Base-by-base conservation (phyloP, 495 filamentous ascomycete species). In the Aspergillus olivimuriae region DNA sequence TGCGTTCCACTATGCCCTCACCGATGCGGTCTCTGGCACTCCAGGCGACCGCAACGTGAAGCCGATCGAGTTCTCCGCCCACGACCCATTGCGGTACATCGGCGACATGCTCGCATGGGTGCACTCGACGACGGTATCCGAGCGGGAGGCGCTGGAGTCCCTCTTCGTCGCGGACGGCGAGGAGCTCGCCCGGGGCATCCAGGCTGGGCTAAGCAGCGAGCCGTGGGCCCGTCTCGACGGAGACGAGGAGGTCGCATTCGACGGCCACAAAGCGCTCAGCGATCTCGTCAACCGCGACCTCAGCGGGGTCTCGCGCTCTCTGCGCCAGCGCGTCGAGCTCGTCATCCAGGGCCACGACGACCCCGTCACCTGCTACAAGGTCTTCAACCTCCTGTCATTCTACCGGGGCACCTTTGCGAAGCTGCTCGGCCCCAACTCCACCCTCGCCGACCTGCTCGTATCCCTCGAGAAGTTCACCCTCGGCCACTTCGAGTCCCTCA, bases 81-180 rank as follows among this genome's bases (percentile, higher is more conserved):
- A 96, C 55, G 92, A 99, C 56, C 84, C 87, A 10, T 66, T 99
- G 11, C 76, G 92, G 24, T 99, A 97, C 56, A 82, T 94, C 15
- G 90, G 92, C 16, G 92, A 99, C 58, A 97, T 99, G 91, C 76
- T 97, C 12, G 92, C 92, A 4, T 99, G 92, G 92, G 80, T 82
- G 2, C 92, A 99, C 57, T 96, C 94, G 1, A 84, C 89, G 4
- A 80, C 91, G 0, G 92, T 97, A 0, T 90, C 89, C 15, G 92
- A 99, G 62, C 77, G 87, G 33, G 92, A 99, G 62, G 87, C 91
- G 2, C 72, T 99, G 14, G 92, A 96, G 56, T 81, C 85, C 3
- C 67, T 99, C 4, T 97, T 97, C 57, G 83, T 95, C 24, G 81
- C 83, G 2, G 89, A 95, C 41, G 90, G 87, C n/a, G 86, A 92